Conservation (phyloP, 768 basidiomycete species). For the Trametes coccinea region DNA sequence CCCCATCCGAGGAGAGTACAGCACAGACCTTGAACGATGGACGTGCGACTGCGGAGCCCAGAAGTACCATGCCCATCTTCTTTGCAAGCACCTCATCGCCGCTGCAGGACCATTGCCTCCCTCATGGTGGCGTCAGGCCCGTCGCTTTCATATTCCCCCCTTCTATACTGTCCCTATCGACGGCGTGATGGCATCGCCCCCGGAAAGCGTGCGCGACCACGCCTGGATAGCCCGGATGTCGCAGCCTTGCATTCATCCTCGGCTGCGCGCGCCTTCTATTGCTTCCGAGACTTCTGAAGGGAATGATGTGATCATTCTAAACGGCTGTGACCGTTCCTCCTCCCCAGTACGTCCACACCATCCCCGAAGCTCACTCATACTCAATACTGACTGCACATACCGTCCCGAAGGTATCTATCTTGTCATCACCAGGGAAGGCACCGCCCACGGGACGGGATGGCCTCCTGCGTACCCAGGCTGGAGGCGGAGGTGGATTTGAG, state of each 20-base stretch:
- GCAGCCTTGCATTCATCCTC: background rate
- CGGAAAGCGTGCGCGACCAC: background rate
- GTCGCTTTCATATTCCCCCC: conserved; percentile 10
- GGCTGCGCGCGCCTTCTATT: no score
- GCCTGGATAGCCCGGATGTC: background rate
- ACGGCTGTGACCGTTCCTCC: background rate
- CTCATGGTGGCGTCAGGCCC: background rate
- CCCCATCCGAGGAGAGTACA: conserved; percentile 8
- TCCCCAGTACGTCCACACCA: background rate
- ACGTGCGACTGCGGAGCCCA: conserved; percentile 34
- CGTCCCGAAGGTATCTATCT: background rate
- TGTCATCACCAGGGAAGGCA: conserved; percentile 12
- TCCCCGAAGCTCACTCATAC: background rate
- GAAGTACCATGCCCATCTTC: conserved; percentile 30
- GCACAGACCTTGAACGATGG: conserved; percentile 26
- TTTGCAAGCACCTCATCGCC: conserved; percentile 39
- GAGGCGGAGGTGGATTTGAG: conserved; percentile 10
- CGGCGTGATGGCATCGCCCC: background rate
- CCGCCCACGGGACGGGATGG: conserved; percentile 11
- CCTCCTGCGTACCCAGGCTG: conserved; percentile 1
- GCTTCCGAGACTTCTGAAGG: background rate
- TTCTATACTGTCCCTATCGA: conserved; percentile 19
- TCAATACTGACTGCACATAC: background rate
- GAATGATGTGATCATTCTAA: background rate
- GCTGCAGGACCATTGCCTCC: conserved; percentile 10